phyloP scores from a whole-genome alignment of 2,329 filamentous ascomycete species.

The Nemania bipapillata region DNA sequence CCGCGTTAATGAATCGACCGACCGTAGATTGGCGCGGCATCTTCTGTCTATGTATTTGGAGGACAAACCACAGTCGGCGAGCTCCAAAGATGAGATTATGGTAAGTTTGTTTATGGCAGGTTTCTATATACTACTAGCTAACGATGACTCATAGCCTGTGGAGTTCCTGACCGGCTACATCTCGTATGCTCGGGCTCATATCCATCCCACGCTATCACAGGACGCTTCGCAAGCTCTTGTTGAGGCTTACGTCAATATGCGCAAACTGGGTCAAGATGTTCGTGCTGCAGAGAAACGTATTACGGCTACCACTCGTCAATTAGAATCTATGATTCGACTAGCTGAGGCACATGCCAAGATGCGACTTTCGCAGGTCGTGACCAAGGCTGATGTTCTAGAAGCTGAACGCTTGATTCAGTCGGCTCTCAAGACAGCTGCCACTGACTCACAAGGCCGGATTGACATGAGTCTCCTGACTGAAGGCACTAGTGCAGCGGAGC shows the following conservation, averaged over 20 bases:
- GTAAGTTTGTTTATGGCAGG: constrained; percentile 62
- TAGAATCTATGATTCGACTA: constrained; percentile 98
- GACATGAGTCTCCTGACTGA: constrained; percentile 97
- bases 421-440: constrained; percentile 96
- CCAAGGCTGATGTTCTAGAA: constrained; percentile 83
- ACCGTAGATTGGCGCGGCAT: constrained; percentile 90
- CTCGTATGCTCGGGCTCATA: constrained; percentile 88
- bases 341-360: constrained; percentile 97
- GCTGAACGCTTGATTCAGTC: constrained; percentile 92
- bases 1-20: constrained; percentile 87
- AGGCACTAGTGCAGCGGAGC: constrained; percentile 88
- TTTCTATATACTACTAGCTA: constrained; percentile 39
- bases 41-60: constrained; percentile 96
- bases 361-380: constrained; percentile 82
- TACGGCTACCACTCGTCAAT: constrained; percentile 93
- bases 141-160: constrained; percentile 70
- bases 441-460: constrained; percentile 89
- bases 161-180: constrained; percentile 98
- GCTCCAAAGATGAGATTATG: constrained; percentile 78
- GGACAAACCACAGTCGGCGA: constrained; percentile 87
- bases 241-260: constrained; percentile 91
- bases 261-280: constrained; percentile 87
- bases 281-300: constrained; percentile 93
- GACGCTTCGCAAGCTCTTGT: constrained; percentile 86
- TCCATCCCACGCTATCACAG: constrained; percentile 83